These are phyloP conservation scores for Xylaria intraflava DNA, from an alignment of 495 filamentous ascomycete species.

Conservation along the genomic window DNA sequence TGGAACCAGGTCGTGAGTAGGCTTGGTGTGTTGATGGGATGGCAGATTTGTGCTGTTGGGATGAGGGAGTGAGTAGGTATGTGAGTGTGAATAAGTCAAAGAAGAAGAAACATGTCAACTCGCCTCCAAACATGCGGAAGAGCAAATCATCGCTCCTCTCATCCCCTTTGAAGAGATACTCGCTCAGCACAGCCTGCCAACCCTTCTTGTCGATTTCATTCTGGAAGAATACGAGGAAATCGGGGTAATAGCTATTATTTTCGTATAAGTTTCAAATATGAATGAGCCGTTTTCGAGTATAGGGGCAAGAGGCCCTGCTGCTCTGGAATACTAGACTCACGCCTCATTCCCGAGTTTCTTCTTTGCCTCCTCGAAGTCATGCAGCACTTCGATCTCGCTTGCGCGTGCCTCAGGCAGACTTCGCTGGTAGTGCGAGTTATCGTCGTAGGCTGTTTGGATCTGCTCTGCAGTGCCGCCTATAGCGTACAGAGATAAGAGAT, in stretches of 20 bases:
- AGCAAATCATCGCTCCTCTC: slow-evolving; percentile 57
- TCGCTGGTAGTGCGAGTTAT: slow-evolving; percentile 58
- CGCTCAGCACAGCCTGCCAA: slow-evolving; percentile 49
- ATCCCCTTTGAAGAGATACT: slow-evolving; percentile 60
- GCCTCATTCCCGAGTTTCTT: slow-evolving; percentile 40
- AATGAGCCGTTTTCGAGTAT: no score
- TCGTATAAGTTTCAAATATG: slow-evolving; percentile 39
- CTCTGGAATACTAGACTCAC: slow-evolving; percentile 18
- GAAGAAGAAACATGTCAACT: slow-evolving; percentile 5
- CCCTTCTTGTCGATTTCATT: slow-evolving; percentile 58
- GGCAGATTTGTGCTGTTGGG: not conserved
- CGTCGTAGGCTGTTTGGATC: slow-evolving; percentile 52
- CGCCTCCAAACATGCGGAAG: slow-evolving; percentile 50
- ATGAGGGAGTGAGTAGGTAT: slow-evolving; percentile 18
- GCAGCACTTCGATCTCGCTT: slow-evolving; percentile 44
- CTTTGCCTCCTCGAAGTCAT: slow-evolving; percentile 44
- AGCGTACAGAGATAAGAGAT: slow-evolving; percentile 66
- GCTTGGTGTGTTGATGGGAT: no score
- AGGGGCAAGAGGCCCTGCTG: no score
- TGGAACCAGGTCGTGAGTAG: not conserved
- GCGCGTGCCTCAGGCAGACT: slow-evolving; percentile 34
- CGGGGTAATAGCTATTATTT: slow-evolving; percentile 50
- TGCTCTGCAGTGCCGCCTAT: slow-evolving; percentile 56
- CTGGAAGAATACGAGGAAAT: slow-evolving; percentile 69
- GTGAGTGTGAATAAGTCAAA: no score